Base-by-base conservation (phyloP, 768 basidiomycete species). In the Pleurotus sapidus region DNA sequence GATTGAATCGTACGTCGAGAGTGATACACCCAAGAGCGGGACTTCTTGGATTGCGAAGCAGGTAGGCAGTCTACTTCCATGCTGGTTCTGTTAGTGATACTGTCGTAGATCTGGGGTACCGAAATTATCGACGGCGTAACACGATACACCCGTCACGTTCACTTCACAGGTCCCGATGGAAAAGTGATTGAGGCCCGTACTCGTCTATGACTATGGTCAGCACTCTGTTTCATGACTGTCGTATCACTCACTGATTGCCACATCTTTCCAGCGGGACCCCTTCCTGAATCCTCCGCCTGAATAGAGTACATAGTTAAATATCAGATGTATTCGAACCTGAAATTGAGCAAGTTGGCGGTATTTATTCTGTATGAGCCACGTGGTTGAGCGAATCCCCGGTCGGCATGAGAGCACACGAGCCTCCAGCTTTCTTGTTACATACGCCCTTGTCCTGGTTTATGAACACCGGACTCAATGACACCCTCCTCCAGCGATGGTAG, bases 201-300 rank as follows among this genome's bases (percentile, higher is more conserved):
- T 90, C 38, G 74, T 87, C 17, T 91, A 89, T 59, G 86, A 90
- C 64, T 89, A 89, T 60, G 57, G 88, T 89, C 53, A 69, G 87
- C 71, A 25, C 17, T 50, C 17, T 2, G 27, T 45, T 55, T 17
- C 38, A 7, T 9, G 17, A 6, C n/a, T 3, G 25, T n/a, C 49
- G 17, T 12, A 2, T 50, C 34, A 34, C 30, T 9, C 30, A 34
- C 30, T 34, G 9, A 34, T 11, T 34, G 30, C 30, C 8, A 34
- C 11, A 11, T 11, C 30, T 34, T 34, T 11, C 8, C 30, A 34
- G 30, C 30, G 30, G 30, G 30, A 34, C 30, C 30, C 30, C 30
- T 34, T 34, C 30, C 30, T 34, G 30, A 34, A 34, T 7, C 30
- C 30, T 34, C 30, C 30, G 30, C 30, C 9, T 34, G 30, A 34